Base-by-base conservation (phyloP, 768 basidiomycete genomes). In the Termitomyces sp. region DNA sequence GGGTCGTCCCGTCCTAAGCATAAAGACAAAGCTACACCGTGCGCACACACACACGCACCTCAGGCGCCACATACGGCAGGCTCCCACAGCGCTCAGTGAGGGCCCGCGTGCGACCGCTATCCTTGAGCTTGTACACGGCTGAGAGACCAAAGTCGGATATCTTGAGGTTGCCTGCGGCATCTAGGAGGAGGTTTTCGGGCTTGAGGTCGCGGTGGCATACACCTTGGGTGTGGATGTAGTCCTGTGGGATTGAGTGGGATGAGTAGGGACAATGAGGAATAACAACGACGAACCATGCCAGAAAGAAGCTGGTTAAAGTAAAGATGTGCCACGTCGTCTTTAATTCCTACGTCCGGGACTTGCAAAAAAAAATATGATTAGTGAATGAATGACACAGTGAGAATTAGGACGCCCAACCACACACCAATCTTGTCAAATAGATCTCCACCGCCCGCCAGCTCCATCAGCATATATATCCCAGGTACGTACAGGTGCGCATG, bases 351-450 rank as follows among this genome's bases (percentile, higher is more conserved):
- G 68, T 98, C 92, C 1, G 97, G 94, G 3, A 88, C 97, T 98
- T 19, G 12, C 3, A 12, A 34, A 34, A 34, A 28, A 6, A 34
- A 34, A 9, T 9, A 32, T 9, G 30, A 32, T 32, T 10, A 9
- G 34, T 14, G 34, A 34, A 34, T 34, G 34, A 34, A 34, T 34
- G 23, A 25, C 19, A n/a, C 9, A 0, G 17, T n/a, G 21, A 30
- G 3, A 30, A 37, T 37, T 16, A 1, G 35, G 17, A 37, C 16
- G 16, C 14, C 16, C 2, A 37, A 17, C 35, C 12, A 61, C 88
- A 42, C 65, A 96, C 96, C 91, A 51, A 99, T 99, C 76, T 98
- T 99, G 71, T 99, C 97, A 69, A 99, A 99, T 32, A 99, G 73
- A 70, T 98, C 97, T 0, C 97, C 97, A 21, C 94, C 95, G 1